phyloP scores from a whole-genome alignment of 805 yeast species.

The Nakazawaea pomicola region DNA sequence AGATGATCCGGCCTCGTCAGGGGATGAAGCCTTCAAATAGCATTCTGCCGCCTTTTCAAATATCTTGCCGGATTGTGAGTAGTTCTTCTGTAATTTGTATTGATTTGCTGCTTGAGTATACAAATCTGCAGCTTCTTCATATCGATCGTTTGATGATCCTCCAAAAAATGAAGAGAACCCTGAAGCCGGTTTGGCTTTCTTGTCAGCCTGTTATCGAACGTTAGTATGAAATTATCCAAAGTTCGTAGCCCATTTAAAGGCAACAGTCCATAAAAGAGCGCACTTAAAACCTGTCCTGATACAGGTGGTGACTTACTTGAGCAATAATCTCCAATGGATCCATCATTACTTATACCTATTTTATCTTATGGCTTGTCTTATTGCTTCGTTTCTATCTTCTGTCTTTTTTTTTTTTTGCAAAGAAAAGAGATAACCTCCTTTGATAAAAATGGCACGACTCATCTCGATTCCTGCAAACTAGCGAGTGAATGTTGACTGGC shows the following conservation, averaged over 20 bases:
- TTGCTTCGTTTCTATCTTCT: neutral
- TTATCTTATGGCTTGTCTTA: neutral
- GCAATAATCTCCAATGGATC: conserved; percentile 11
- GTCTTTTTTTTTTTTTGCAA: neutral
- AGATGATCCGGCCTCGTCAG: conserved; percentile 89
- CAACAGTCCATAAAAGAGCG: no score
- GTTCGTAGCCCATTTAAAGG: no score
- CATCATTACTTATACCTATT: conserved; percentile 1
- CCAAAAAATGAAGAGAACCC: conserved; percentile 72
- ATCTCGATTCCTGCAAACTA: no score
- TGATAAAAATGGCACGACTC: no score
- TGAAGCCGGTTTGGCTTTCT: conserved; percentile 60
- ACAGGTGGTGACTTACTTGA: conserved; percentile 9
- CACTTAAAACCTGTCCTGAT: no score
- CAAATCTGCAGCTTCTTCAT: conserved; percentile 90
- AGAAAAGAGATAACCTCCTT: no score
- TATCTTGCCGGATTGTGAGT: conserved; percentile 70
- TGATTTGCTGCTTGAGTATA: conserved; percentile 92
- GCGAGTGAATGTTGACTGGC: no score
- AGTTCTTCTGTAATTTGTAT: conserved; percentile 72
- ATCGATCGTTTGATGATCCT: conserved; percentile 53
- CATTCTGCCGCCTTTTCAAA: conserved; percentile 83
- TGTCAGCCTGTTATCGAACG: no score
- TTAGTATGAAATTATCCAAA: no score
- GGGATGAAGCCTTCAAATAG: conserved; percentile 67